These are phyloP conservation scores for Hydrangea macrophylla DNA, from an alignment of 148 eudicot species.

Conservation along the genomic window DNA sequence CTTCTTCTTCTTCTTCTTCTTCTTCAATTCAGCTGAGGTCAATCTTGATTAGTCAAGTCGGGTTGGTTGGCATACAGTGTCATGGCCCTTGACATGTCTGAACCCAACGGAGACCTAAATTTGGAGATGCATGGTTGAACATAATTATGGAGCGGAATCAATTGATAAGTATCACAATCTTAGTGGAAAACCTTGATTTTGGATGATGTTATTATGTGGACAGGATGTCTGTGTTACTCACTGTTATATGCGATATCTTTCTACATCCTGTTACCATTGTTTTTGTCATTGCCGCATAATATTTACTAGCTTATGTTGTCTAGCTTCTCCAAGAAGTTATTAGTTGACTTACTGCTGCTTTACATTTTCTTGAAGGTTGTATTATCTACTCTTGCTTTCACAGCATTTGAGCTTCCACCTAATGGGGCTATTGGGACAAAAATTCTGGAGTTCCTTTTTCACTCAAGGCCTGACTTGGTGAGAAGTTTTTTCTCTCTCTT, in stretches of 20 bases:
- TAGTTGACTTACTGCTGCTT: background rate
- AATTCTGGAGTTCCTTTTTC: conserved; percentile 74
- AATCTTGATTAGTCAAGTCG: background rate
- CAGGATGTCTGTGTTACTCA: background rate
- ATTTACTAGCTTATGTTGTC: background rate
- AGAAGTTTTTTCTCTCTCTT: conserved; percentile 20
- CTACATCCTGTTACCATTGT: background rate
- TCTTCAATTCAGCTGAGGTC: background rate
- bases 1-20: no score
- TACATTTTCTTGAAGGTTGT: conserved; percentile 55
- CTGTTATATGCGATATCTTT: background rate
- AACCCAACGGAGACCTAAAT: background rate
- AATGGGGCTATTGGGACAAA: conserved; percentile 87
- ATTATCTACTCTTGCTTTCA: conserved; percentile 80
- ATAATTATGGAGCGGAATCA: background rate
- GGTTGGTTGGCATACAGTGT: background rate
- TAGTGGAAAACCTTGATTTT: background rate
- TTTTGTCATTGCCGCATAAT: background rate
- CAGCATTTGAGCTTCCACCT: conserved; percentile 98
- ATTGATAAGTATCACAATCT: background rate
- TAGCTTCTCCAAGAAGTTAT: background rate
- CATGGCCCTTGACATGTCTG: background rate
- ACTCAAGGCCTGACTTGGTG: conserved; percentile 93
- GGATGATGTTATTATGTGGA: background rate
- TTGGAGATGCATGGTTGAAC: background rate